Evolutionary conservation across 1,284 basidiomycete species (phyloP).

Genomic region (Ceratobasidium sp.): DNA sequence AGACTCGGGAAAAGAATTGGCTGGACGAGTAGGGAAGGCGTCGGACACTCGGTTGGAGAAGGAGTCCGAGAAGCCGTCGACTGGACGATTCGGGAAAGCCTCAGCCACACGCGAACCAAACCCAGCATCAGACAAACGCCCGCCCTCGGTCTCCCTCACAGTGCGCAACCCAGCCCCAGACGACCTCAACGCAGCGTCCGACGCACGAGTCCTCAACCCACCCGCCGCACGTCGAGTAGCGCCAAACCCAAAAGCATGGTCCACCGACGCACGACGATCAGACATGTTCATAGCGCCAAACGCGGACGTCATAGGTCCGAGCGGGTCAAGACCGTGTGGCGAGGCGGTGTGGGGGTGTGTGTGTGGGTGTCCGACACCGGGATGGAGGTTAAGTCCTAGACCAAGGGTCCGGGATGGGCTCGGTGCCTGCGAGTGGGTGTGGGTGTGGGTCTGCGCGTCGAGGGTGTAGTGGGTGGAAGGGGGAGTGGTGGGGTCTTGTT

Average conservation of each 20-base stretch:
- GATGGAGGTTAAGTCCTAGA: constrained; percentile 14
- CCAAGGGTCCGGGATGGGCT: background rate
- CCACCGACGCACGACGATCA: constrained; percentile 34
- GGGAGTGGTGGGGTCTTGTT: background rate
- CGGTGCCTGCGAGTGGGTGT: background rate
- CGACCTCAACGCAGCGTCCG: background rate
- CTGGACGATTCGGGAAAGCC: no score
- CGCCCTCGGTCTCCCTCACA: no score
- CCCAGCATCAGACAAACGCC: no score
- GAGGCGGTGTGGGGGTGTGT: background rate
- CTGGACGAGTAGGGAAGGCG: no score
- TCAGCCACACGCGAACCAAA: no score
- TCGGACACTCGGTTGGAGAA: no score
- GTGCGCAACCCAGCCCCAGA: background rate
- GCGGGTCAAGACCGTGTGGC: constrained; percentile 8
- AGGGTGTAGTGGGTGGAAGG: background rate
- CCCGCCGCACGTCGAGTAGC: constrained; percentile 13
- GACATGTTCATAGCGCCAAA: constrained; percentile 10
- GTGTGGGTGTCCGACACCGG: no score
- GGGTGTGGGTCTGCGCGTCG: no score
- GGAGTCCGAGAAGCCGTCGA: no score
- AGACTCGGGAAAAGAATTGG: no score
- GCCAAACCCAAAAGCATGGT: constrained; percentile 10
- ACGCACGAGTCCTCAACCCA: constrained; percentile 20
- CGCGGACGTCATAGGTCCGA: background rate